Evolutionary conservation across 495 filamentous ascomycete species (phyloP), one percentile per base, ranked within the genome.

Genomic region (Trichoderma erinaceum): DNA sequence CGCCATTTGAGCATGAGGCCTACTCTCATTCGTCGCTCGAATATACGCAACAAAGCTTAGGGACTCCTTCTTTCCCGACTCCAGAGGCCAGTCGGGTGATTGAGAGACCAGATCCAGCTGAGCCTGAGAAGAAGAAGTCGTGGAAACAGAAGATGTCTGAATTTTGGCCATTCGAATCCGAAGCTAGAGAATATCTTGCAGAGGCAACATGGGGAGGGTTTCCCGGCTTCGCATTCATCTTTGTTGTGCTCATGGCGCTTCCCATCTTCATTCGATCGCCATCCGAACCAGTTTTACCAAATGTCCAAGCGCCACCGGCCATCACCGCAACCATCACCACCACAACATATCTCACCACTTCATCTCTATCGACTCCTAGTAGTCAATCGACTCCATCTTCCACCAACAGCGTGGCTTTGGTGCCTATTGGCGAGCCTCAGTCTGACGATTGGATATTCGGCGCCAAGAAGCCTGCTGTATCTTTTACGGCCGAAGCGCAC

Each of bases 11-110:
- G 18, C 16, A 56, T 16, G 63, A 65, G 2, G 63, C 12, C 6
- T 41, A 41, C 16, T 65, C 63, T 41, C 63, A 32, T 3, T 41
- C 63, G 2, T 65, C 63, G 29, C 63, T 65, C 29, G 63, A 65
- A 18, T 65, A 65, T 15, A 65, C 63, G 15, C 29, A 41, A 16
- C 63, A 65, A 77, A 75, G n/a, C 75, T 77, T 18, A 79, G 80
- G 64, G 75, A 82, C 63, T 75, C 82, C 27, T 78, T 79, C 21
- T 68, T 67, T 61, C 73, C 79, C 12, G 76, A 79, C 12, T 84
- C 83, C 58, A 10, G 63, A 65, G 63, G 63, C 63, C 35, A 65
- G 63, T 32, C 32, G 41, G n/a, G 41, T 65, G 21, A 41, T 41
- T 32, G 63, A 65, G 27, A n/a, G 63, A 13, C 63, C 52, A 3